Evolutionary conservation across 108 stramenopile species (phyloP).

Genomic region (Stephanodiscus minutulus): DNA sequence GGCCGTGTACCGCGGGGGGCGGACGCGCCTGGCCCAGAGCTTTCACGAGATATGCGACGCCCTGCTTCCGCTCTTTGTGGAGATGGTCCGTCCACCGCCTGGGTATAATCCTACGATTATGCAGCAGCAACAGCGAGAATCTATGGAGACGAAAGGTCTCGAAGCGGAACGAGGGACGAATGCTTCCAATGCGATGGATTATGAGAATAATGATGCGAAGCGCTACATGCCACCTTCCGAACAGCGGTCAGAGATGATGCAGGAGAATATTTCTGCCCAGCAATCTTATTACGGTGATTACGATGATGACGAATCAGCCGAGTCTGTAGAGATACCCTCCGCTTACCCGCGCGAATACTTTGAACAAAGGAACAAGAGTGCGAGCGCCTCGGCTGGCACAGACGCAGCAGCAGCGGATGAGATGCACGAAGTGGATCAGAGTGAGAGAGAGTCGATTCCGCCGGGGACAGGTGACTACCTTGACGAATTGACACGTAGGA

Average conservation of each 20-base stretch:
- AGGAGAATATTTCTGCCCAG: too few relatives aligned
- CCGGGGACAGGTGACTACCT: not conserved
- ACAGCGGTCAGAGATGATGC: conserved; percentile 8
- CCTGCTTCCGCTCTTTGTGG: conserved; percentile 48
- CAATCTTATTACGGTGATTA: conserved; percentile 25
- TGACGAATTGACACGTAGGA: not conserved
- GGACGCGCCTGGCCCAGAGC: conserved; percentile 31
- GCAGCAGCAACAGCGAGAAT: conserved; percentile 11
- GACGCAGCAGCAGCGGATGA: too few relatives aligned
- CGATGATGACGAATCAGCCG: conserved; percentile 29
- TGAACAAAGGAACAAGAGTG: conserved; percentile 12
- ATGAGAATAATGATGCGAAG: not conserved
- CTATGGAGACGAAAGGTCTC: not conserved
- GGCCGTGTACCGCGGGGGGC: conserved; percentile 49
- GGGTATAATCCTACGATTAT: conserved; percentile 3
- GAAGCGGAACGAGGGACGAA: conserved; percentile 9
- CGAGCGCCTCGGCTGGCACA: too few relatives aligned
- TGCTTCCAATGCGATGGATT: not conserved
- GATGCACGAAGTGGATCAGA: not conserved
- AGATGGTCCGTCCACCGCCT: conserved; percentile 49
- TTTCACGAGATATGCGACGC: conserved; percentile 52
- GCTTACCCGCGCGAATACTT: conserved; percentile 17
- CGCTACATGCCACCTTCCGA: not conserved
- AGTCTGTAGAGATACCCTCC: conserved; percentile 29
- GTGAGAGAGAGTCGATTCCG: not conserved